Conservation (phyloP, 2,329 filamentous ascomycete genomes). For the Microsporum ferrugineum region DNA sequence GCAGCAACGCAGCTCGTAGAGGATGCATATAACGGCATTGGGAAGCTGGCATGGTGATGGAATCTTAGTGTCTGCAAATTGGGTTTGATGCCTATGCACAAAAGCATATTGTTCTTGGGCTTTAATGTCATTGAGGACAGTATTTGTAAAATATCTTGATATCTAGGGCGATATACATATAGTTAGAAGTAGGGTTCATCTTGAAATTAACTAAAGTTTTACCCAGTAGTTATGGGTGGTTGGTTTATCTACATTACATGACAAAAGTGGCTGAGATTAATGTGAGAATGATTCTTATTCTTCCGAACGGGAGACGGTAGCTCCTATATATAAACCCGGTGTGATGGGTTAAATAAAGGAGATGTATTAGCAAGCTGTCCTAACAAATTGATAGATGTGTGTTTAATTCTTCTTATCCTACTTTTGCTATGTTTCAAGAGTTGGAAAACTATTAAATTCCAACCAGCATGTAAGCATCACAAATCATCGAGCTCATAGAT, state of each 20-base stretch:
- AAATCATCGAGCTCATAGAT: constrained; percentile 14
- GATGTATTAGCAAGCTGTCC: no score
- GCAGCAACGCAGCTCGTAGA: no score
- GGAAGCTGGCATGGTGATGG: background rate
- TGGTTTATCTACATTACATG: no score
- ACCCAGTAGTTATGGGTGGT: no score
- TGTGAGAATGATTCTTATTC: no score
- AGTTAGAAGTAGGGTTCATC: background rate
- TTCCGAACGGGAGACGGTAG: no score
- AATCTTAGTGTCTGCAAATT: background rate
- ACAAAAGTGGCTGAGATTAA: no score
- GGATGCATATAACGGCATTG: background rate
- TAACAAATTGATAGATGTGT: no score
- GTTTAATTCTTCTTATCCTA: no score
- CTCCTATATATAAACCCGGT: no score
- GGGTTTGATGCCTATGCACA: background rate
- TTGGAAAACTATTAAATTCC: background rate
- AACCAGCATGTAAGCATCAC: background rate
- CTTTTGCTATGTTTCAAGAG: no score
- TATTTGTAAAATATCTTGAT: background rate
- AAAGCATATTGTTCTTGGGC: background rate
- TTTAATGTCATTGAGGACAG: background rate
- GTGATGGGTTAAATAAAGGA: no score
- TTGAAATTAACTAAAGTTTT: background rate
- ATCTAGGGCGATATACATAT: background rate